Base-by-base conservation (phyloP, 352 stramenopile genomes). In the Plasmopara viticola region DNA sequence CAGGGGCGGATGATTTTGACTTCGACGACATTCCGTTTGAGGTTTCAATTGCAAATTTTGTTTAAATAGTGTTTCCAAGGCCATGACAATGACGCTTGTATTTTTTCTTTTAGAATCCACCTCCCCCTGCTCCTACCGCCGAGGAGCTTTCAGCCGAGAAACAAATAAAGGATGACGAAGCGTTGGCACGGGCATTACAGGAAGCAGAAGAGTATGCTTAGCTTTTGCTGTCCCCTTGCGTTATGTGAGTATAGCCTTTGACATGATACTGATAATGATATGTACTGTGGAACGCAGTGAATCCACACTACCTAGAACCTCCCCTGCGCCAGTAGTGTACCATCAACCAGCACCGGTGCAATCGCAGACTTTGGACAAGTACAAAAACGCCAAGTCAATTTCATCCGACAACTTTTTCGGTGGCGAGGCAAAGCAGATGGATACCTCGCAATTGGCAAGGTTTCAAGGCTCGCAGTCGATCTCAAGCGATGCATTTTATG, bases 371-470 rank as follows among this genome's bases (percentile, higher is more conserved):
- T 58, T 94, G 43, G 67, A 95, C 68, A 95, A 95, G 60, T 95
- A 95, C 70, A 95, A 95, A 62, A 95, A 95, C 45, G 81, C 84
- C 56, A 95, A 95, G 58, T 92, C 82, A 2, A 95, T 95, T 46
- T 95, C 84, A 17, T 95, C 86, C 8, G 84, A 89, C 53, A 93
- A 95, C 34, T 95, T 94, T 55, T 95, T 95, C 52, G 83, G 80
- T 6, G 70, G 74, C 18, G 86, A 94, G 46, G 55, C 66, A 5
- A 52, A 60, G 10, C 55, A 77, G 5, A 74, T 72, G 20, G 81
- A 94, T 55, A 78, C 51, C 6, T 72, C 73, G 39, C 70, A 89
- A 25, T 53, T 95, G 40, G 71, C 78, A 60, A 71, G 77, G 51
- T 90, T 94, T 49, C 81, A 90, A 51, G 74, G 78, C 20, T 84